Percentiles rank a stretch among this genome's conserved stretches.
These are phyloP conservation scores for Neospermospora avenae DNA, from an alignment of 2,329 filamentous ascomycete species.

Conservation along the genomic window DNA sequence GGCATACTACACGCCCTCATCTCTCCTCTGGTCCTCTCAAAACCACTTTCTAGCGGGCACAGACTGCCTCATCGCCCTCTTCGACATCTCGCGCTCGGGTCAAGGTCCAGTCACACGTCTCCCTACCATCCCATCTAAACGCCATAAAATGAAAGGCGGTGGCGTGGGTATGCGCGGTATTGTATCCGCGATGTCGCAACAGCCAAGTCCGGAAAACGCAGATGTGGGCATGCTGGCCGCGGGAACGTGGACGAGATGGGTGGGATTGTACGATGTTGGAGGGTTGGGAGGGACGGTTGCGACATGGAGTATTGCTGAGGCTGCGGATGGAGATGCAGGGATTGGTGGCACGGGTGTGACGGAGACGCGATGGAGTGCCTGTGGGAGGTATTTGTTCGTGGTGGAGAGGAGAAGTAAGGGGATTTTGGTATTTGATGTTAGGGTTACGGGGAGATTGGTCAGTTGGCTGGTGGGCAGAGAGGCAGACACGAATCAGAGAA, in stretches of 20 bases:
- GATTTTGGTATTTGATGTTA: conserved; percentile 60
- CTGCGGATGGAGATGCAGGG: conserved; percentile 47
- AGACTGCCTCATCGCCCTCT: conserved; percentile 56
- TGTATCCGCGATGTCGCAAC: conserved; percentile 53
- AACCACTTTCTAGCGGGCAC: conserved; percentile 60
- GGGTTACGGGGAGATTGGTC: conserved; percentile 55
- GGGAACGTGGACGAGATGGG: conserved; percentile 61
- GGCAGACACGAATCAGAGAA: conserved; percentile 52
- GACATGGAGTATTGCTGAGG: conserved; percentile 56
- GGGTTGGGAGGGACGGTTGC: conserved; percentile 52
- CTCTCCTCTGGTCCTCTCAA: conserved; percentile 53
- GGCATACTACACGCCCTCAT: conserved; percentile 55
- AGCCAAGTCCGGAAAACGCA: conserved; percentile 37
- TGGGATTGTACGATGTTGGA: conserved; percentile 60
- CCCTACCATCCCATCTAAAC: conserved; percentile 58
- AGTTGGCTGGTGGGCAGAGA: conserved; percentile 50
- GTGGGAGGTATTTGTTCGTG: conserved; percentile 60
- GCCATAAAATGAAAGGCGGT: conserved; percentile 56
- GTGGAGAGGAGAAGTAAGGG: conserved; percentile 56
- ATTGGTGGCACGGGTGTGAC: conserved; percentile 61
- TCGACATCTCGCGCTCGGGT: conserved; percentile 54
- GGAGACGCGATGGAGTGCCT: conserved; percentile 60
- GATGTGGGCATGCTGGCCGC: conserved; percentile 48
- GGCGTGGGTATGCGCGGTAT: conserved; percentile 63
- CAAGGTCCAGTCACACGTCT: conserved; percentile 51